These are phyloP conservation scores for Endocalyx cinctus DNA, from an alignment of 2,329 filamentous ascomycete genomes.

Conservation along the genomic window DNA sequence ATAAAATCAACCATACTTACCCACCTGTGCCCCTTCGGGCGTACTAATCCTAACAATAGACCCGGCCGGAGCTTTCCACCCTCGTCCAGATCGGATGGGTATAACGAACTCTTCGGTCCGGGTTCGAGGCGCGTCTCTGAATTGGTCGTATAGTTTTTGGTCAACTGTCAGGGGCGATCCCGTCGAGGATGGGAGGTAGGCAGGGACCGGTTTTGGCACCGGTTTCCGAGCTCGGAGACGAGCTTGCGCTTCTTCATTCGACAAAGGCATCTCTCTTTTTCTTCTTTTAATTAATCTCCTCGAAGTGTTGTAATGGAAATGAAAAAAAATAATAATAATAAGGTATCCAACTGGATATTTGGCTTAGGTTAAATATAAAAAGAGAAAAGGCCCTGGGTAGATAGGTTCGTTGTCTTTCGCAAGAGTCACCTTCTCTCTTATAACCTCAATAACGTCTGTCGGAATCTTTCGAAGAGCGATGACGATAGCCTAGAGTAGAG, in stretches of 20 bases:
- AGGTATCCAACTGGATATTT: too few relatives aligned
- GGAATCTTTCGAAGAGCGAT: too few relatives aligned
- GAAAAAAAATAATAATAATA: too few relatives aligned
- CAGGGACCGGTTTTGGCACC: constrained; percentile 44
- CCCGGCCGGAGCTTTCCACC: constrained; percentile 67
- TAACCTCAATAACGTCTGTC: too few relatives aligned
- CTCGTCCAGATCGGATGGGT: constrained; percentile 67
- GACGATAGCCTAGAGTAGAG: too few relatives aligned
- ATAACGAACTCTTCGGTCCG: constrained; percentile 53
- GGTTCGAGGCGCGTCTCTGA: constrained; percentile 45
- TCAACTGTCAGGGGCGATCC: constrained; percentile 42
- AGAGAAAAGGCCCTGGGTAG: too few relatives aligned
- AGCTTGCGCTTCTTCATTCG: constrained; percentile 19
- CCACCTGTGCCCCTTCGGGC: constrained; percentile 72
- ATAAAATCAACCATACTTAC: constrained; percentile 31
- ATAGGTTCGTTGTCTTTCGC: too few relatives aligned
- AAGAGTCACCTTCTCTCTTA: too few relatives aligned
- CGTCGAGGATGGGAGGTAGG: constrained; percentile 40
- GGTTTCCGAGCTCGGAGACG: constrained; percentile 39
- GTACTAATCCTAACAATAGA: constrained; percentile 70
- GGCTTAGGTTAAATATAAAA: too few relatives aligned
- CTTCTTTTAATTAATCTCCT: too few relatives aligned
- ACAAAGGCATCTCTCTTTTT: constrained; percentile 18
- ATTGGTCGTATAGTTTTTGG: constrained; percentile 51
- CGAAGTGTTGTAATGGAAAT: too few relatives aligned